Base-by-base conservation (phyloP, 225 moss, liverwort and hornwort species). In the Polytrichum commune region DNA sequence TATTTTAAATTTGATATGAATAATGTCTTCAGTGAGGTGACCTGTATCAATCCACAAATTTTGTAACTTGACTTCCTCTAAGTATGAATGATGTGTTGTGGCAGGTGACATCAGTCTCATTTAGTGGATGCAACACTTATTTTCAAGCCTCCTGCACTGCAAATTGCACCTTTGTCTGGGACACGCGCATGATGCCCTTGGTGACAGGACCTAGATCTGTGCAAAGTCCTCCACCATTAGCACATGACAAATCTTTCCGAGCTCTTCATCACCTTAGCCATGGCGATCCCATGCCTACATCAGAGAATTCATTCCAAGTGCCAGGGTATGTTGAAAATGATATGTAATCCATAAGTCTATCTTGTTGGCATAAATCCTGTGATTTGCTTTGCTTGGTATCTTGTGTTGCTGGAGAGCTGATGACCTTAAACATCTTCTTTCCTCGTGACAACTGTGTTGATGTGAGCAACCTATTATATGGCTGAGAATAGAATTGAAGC, bases 71-170 rank as follows among this genome's bases (percentile, higher is more conserved):
- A 46, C 46, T 8, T 16, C 16, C 46, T 16, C 46, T 46, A 46
- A 35, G 9, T 35, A 9, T 35, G 8, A 9, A 35, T 8, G 9
- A 28, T 62, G 29, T 55, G 67, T 38, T 35, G 8, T 76, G 69
- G 61, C 83, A 93, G 90, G 93, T 93, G 32, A 96, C 95, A 55
- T 93, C 95, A 27, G 95, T 93, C 69, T 91, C 93, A 30, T 96
- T 96, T 56, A 91, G 91, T 82, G 73, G 82, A 18, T 93, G 93
- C 68, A 93, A 87, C 65, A 91, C 90, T 8, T 96, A 79, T 76
- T 93, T 96, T 32, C 93, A 96, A 83, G 84, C 91, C 58, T 96
- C 95, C 9, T 87, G 95, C 78, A 96, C 89, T 8, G 91, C 86
- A 23, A 96, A 96, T 75, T 87, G 90, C 72, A 80, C 91, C 29